Percentiles rank a stretch among this genome's conserved stretches.
These are phyloP conservation scores for Physaria fendleri DNA, from an alignment of 345 rosid species.

Conservation along the genomic window DNA sequence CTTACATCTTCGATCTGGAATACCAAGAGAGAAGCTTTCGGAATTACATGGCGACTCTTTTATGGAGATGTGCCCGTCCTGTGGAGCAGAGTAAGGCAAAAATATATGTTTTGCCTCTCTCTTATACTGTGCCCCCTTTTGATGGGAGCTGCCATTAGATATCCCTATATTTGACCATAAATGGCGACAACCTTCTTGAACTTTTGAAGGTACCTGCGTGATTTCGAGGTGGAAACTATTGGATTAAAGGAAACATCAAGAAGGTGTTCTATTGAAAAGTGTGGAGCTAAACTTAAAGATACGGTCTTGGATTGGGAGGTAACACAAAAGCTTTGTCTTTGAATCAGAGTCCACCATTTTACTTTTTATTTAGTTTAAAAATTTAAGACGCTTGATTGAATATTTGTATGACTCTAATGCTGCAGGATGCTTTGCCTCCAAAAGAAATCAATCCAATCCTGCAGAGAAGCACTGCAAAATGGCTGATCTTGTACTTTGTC, in stretches of 20 bases:
- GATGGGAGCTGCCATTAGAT: background rate
- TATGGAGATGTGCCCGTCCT: slow-evolving; percentile 83
- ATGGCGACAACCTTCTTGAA: slow-evolving; percentile 3
- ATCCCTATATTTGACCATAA: background rate
- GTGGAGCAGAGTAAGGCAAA: slow-evolving; percentile 70
- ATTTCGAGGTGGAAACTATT: slow-evolving; percentile 92
- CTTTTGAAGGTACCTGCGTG: slow-evolving; percentile 70
- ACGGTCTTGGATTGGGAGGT: slow-evolving; percentile 99
- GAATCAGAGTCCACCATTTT: background rate
- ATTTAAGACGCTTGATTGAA: background rate
- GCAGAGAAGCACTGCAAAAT: slow-evolving; percentile 85
- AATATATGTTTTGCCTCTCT: background rate
- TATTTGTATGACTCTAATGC: background rate
- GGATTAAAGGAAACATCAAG: slow-evolving; percentile 92
- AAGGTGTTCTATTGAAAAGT: slow-evolving; percentile 57
- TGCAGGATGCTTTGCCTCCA: slow-evolving; percentile 81
- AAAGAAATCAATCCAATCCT: slow-evolving; percentile 75
- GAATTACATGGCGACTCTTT: slow-evolving; percentile 94
- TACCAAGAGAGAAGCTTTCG: slow-evolving; percentile 93
- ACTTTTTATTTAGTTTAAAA: background rate
- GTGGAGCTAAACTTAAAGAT: slow-evolving; percentile 83
- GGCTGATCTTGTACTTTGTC: slow-evolving; percentile 89
- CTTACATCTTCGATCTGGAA: slow-evolving; percentile 97
- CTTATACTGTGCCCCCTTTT: background rate
- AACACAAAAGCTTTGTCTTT: background rate